phyloP scores from a whole-genome alignment of 2,329 filamentous ascomycete species.

The Aspergillus melleus region DNA sequence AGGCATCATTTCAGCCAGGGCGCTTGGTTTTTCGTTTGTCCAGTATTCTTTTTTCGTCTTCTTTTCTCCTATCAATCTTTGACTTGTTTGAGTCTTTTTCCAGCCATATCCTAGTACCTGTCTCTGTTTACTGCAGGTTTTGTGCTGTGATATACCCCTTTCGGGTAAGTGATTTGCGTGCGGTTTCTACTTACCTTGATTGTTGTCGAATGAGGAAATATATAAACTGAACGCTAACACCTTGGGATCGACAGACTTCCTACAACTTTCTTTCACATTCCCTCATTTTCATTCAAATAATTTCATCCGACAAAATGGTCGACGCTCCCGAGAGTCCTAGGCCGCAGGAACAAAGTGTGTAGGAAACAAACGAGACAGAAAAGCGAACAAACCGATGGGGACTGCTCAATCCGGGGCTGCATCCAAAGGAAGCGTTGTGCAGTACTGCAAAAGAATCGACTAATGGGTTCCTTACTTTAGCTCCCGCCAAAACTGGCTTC shows the following conservation, averaged over 20 bases:
- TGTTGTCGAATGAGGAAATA: conserved; percentile 13
- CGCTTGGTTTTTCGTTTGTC: neutral
- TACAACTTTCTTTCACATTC: neutral
- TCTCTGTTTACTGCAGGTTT: neutral
- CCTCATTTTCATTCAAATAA: neutral
- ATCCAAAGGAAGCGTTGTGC: conserved; percentile 7
- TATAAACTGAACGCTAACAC: conserved; percentile 11
- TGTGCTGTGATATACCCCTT: neutral
- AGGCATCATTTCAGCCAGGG: neutral
- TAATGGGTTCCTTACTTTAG: conserved; percentile 25
- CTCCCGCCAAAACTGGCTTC: conserved; percentile 31
- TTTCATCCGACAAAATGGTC: conserved; percentile 26
- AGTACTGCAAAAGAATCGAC: conserved; percentile 5
- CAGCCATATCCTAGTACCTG: neutral
- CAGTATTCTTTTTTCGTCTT: neutral
- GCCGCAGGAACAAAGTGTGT: conserved; percentile 36
- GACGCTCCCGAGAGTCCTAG: conserved; percentile 29
- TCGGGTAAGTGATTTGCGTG: conserved; percentile 3
- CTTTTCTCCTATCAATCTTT: neutral
- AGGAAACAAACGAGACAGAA: conserved; percentile 9
- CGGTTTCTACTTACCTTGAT: neutral
- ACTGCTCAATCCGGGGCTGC: conserved; percentile 17
- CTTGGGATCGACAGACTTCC: neutral
- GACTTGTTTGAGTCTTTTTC: neutral
- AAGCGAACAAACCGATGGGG: conserved; percentile 8